These are phyloP conservation scores for Marchantia polymorpha DNA, from an alignment of 225 moss, liverwort and hornwort species.

Conservation along the genomic window DNA sequence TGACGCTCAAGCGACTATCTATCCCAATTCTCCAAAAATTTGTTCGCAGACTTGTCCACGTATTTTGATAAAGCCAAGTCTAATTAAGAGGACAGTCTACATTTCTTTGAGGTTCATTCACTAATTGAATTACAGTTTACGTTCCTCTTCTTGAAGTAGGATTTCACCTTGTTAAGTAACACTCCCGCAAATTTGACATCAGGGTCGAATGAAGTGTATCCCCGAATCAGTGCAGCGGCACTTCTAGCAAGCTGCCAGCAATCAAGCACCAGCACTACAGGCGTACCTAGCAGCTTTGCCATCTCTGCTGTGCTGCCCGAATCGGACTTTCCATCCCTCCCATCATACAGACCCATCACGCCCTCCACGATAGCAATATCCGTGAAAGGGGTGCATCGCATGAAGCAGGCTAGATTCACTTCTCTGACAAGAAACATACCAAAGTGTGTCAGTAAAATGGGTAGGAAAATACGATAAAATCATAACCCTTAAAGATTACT, in stretches of 20 bases:
- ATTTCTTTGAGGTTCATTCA: too few relatives aligned
- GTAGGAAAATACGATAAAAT: background rate
- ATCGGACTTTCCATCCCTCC: conserved; percentile 60
- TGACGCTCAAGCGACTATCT: too few relatives aligned
- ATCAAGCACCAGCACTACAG: conserved; percentile 64
- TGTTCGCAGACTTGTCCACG: too few relatives aligned
- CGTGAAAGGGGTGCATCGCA: conserved; percentile 44
- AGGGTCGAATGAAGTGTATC: conserved; percentile 62
- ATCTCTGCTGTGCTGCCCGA: conserved; percentile 72
- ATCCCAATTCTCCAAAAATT: too few relatives aligned
- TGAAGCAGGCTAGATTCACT: conserved; percentile 70
- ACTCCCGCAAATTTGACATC: conserved; percentile 64
- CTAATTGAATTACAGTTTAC: too few relatives aligned
- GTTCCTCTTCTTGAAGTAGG: background rate
- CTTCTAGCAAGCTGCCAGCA: conserved; percentile 70
- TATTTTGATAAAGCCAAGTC: too few relatives aligned
- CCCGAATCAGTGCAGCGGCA: conserved; percentile 64
- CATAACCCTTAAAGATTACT: background rate
- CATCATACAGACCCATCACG: conserved; percentile 72
- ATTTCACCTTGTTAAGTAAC: conserved; percentile 57
- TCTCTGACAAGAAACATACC: conserved; percentile 43
- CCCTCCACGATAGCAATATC: conserved; percentile 74
- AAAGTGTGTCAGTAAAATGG: conserved; percentile 9
- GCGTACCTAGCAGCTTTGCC: conserved; percentile 66
- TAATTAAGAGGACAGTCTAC: too few relatives aligned